Conservation (phyloP, 805 yeast genomes). For the Trichomonascus vanleenenianus region DNA sequence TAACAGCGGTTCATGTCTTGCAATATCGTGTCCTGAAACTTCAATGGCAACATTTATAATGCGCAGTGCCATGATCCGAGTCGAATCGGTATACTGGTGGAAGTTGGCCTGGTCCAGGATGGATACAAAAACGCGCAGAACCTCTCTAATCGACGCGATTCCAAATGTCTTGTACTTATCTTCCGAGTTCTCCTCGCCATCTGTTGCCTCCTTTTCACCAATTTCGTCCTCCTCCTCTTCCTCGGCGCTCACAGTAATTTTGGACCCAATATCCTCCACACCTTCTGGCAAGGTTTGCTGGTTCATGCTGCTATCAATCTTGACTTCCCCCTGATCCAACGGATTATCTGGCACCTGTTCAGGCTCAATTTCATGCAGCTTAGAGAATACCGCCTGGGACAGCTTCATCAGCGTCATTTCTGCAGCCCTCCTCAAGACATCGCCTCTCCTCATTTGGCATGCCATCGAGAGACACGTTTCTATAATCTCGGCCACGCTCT, state of each 20-base stretch:
- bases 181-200: slow-evolving; percentile 6
- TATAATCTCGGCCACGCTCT: slow-evolving; percentile 76
- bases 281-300: not conserved
- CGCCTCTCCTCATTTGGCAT: slow-evolving; percentile 85
- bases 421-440: slow-evolving; percentile 80
- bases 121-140: slow-evolving; percentile 65
- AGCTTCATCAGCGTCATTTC: slow-evolving; percentile 70
- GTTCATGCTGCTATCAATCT: slow-evolving; percentile 6
- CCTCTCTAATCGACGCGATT: slow-evolving; percentile 66
- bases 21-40: slow-evolving; percentile 59
- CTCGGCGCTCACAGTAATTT: not conserved
- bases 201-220: not conserved
- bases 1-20: slow-evolving; percentile 56
- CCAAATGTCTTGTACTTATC: slow-evolving; percentile 39
- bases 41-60: slow-evolving; percentile 75
- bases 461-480: slow-evolving; percentile 90
- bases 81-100: slow-evolving; percentile 76
- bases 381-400: slow-evolving; percentile 59
- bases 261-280: not conserved
- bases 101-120: slow-evolving; percentile 77
- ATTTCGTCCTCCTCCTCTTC: not conserved
- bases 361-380: slow-evolving; percentile 49
- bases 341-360: slow-evolving; percentile 34
- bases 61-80: slow-evolving; percentile 74
- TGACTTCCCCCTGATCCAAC: slow-evolving; percentile 40